These are phyloP conservation scores for Stemphylium beticola DNA, from an alignment of 2,329 filamentous ascomycete genomes.

Conservation along the genomic window DNA sequence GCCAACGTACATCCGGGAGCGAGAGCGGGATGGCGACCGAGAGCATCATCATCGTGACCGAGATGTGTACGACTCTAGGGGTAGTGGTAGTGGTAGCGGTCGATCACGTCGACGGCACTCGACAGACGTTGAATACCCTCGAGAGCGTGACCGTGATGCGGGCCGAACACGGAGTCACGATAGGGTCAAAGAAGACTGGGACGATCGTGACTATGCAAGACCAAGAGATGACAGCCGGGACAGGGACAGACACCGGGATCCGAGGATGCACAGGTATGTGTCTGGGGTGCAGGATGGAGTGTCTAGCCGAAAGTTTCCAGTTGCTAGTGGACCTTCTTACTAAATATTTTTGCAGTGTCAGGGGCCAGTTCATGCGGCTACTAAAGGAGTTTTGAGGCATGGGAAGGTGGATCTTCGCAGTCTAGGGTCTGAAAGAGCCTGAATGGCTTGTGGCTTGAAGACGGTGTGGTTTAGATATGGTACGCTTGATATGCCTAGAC, in stretches of 20 bases:
- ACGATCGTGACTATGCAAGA: conserved; percentile 9
- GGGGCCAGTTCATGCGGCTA: conserved; percentile 24
- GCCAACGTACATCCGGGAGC: conserved; percentile 22
- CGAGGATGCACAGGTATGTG: conserved; percentile 43
- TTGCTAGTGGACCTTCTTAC: conserved; percentile 26
- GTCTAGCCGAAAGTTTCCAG: conserved; percentile 41
- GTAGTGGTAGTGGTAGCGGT: conserved; percentile 14
- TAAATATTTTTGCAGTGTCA: conserved; percentile 24
- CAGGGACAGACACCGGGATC: conserved; percentile 27
- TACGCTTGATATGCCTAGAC: neutral
- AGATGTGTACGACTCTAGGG: conserved; percentile 15
- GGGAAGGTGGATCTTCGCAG: neutral
- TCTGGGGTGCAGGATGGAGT: conserved; percentile 44
- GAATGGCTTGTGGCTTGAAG: conserved; percentile 8
- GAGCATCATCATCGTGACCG: conserved; percentile 21
- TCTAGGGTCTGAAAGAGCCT: neutral
- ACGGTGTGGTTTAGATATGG: neutral
- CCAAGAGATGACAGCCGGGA: conserved; percentile 21
- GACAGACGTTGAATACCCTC: conserved; percentile 34
- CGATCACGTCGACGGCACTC: conserved; percentile 31
- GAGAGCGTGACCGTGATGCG: conserved; percentile 26
- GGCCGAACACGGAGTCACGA: conserved; percentile 38
- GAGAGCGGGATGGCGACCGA: conserved; percentile 25
- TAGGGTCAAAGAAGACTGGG: conserved; percentile 36
- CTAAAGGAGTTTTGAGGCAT: conserved; percentile 29